Base-by-base conservation (phyloP, 306 rosid genomes). In the Malus asiatica region DNA sequence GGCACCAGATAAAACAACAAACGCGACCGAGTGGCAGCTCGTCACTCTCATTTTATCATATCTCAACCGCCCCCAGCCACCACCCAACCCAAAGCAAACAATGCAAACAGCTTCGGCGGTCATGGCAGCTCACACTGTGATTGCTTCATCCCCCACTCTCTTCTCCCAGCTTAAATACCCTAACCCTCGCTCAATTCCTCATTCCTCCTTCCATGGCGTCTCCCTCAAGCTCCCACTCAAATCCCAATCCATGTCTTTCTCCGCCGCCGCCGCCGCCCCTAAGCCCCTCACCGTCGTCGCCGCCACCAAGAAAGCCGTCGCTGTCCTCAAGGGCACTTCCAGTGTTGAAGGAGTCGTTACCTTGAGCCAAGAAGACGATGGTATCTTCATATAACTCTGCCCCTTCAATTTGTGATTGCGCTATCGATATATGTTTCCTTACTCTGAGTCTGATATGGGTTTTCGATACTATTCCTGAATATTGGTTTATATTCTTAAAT, bases 271-370 rank as follows among this genome's bases (percentile, higher is more conserved):
- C 68, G 27, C 72, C n/a, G 76, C 86, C 48, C 87, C 85, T 61
- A 89, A 73, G 77, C 87, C 89, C 32, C 83, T 88, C 70, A 71
- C 84, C 4, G 79, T 87, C 70, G 76, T 85, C 64, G 89, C 93
- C 59, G 88, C 90, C 52, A 23, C 87, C 74, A 87, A 88, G 86
- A 92, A 88, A 79, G 97, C 89, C 33, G 93, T 91, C 52, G 83
- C 88, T n/a, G 84, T 91, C 72, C 90, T 91, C 85, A 87, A 86
- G 84, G 93, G 97, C 16, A 89, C 27, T 68, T 83, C 97, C 62
- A 16, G 15, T 16, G 92, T 89, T 10, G 88, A 89, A 83, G 92
- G 97, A 65, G 86, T 89, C 25, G 89, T 74, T 71, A 91, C 86
- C 29, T 72, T 91, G 72, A 81, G 87, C 69, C 97, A 92, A 80